Evolutionary conservation across 257 asterid species (phyloP), one percentile per base, ranked within the genome.

Genomic region (Plantago major): DNA sequence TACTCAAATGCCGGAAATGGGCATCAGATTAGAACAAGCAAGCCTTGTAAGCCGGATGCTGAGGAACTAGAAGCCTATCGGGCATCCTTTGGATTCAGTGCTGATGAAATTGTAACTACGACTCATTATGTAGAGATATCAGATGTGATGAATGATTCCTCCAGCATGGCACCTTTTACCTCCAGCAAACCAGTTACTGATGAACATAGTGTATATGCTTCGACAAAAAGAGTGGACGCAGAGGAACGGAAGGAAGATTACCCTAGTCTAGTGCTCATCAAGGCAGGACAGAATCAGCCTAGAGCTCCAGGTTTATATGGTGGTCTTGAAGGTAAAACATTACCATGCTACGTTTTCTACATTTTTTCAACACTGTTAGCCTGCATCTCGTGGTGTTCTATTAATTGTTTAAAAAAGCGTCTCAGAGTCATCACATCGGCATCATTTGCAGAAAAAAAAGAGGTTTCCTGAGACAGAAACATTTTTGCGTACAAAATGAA

Each of bases 1-100:
- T 78, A 78, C 77, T 67, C 92, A 15, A 84, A 73, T 18, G 84
- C 76, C n/a, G 87, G 80, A 55, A 84, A 52, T 19, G 80, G 66
- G 67, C 81, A 75, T 59, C 95, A 81, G 56, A 85, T 73, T 47
- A 67, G 94, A 72, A 86, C 67, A 70, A 71, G 53, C 44, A 88
- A 81, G 66, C 58, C 84, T 57, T 57, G 68, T 62, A 88, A 85
- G 65, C 87, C 74, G 15, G 96, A 88, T 57, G 83, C 66, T 3
- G 96, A 88, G 75, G 96, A 88, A 66, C 63, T 88, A 37, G 96
- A 88, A 76, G 96, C 96, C 49, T 88, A 88, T 60, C 74, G 96
- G 76, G 96, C 96, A 15, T 88, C 96, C 15, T 88, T 88, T 62
- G 96, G 94, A 68, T 88, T 88, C 78, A 88, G 96, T 71, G 96